Percentiles rank a stretch among this genome's conserved stretches.
Conservation (phyloP, 129 eudicot species). For the Apium graveolens region DNA sequence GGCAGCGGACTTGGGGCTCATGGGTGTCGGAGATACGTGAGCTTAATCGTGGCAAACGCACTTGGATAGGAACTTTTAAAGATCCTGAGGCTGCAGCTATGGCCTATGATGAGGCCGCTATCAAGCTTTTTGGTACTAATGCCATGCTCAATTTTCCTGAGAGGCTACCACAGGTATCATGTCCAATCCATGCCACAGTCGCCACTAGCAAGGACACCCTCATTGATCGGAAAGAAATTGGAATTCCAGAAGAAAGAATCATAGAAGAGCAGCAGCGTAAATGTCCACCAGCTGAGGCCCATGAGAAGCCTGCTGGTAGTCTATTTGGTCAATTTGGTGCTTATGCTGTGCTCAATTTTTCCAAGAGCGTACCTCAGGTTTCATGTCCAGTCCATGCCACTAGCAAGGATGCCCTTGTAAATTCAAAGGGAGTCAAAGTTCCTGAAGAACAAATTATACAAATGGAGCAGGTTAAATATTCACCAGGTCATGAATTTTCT, state of each 20-base stretch:
- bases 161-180: neutral
- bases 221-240: neutral
- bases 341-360: conserved; percentile 56
- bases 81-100: conserved; percentile 63
- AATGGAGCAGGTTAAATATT: neutral
- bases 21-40: conserved; percentile 97
- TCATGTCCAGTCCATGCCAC: neutral
- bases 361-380: conserved; percentile 14
- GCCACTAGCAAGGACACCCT: neutral
- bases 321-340: conserved; percentile 64
- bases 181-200: neutral
- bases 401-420: neutral
- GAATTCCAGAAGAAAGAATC: neutral
- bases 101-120: conserved; percentile 80
- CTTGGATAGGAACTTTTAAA: conserved; percentile 82
- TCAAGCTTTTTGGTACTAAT: conserved; percentile 52
- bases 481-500: neutral
- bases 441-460: neutral
- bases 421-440: neutral
- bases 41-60: conserved; percentile 73
- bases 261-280: neutral
- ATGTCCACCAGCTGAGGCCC: conserved; percentile 35
- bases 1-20: conserved; percentile 91
- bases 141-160: conserved; percentile 70
- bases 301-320: conserved; percentile 67